Percentiles rank a stretch among this genome's conserved stretches.
Evolutionary conservation across 495 filamentous ascomycete species (phyloP).

Genomic region (Cercophora scortea): DNA sequence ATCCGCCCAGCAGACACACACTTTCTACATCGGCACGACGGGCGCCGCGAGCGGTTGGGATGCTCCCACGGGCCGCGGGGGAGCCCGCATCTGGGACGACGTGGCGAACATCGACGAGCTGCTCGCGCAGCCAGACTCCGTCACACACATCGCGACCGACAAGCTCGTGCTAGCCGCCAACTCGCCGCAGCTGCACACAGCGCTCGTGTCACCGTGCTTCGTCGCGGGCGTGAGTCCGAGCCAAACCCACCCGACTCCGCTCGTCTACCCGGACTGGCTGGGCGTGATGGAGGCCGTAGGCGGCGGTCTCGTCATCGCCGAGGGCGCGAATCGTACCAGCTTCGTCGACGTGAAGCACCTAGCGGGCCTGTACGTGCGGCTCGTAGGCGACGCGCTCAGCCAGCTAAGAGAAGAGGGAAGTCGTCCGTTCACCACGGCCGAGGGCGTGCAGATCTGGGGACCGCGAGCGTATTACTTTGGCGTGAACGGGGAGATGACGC

Average conservation of each 20-base stretch:
- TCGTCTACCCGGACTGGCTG: constrained; percentile 6
- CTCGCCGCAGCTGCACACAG: constrained; percentile 1
- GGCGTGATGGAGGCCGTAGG: not conserved
- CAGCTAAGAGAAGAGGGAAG: too few species aligned
- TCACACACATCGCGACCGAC: constrained; percentile 4
- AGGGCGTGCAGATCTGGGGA: too few species aligned
- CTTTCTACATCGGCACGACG: constrained; percentile 11
- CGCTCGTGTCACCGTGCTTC: constrained; percentile 8
- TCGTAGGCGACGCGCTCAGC: constrained; percentile 3
- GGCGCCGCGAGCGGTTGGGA: constrained; percentile 10
- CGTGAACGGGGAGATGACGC: too few species aligned
- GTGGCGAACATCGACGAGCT: constrained; percentile 3
- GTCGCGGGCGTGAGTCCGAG: constrained; percentile 5
- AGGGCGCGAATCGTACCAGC: constrained; percentile 2
- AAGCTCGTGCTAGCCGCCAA: not conserved
- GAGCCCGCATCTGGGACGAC: constrained; percentile 6
- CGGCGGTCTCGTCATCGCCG: not conserved
- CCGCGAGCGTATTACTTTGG: too few species aligned
- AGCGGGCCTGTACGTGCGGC: constrained; percentile 4
- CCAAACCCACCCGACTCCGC: not conserved
- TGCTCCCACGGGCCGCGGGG: not conserved
- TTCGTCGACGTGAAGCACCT: constrained; percentile 7
- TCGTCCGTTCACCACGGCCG: too few species aligned
- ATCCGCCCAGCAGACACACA: not conserved
- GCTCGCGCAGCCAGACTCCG: not conserved